Percentiles rank a stretch among this genome's conserved stretches.
These are phyloP conservation scores for Bombardia bombarda DNA, from an alignment of 495 filamentous ascomycete genomes.

Conservation along the genomic window DNA sequence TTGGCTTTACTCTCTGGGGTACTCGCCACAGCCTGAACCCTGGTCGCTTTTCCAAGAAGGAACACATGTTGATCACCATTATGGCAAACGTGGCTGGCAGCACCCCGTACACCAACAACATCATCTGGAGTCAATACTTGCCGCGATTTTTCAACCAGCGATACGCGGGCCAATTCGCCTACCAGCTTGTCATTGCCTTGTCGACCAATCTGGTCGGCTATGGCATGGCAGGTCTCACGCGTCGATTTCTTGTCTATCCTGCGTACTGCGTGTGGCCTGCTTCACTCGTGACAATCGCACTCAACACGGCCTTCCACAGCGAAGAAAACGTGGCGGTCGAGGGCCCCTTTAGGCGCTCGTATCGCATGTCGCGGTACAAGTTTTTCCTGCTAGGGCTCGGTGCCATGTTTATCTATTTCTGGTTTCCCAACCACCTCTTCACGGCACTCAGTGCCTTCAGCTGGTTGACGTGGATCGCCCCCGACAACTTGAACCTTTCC, in stretches of 20 bases:
- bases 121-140: slow-evolving; percentile 36
- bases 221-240: slow-evolving; percentile 41
- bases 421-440: slow-evolving; percentile 23
- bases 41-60: slow-evolving; percentile 40
- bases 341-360: slow-evolving; percentile 23
- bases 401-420: slow-evolving; percentile 22
- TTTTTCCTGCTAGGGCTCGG: slow-evolving; percentile 19
- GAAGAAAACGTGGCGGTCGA: slow-evolving; percentile 20
- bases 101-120: slow-evolving; percentile 27
- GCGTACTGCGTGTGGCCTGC: slow-evolving; percentile 34
- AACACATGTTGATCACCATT: slow-evolving; percentile 42
- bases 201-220: slow-evolving; percentile 42
- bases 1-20: slow-evolving; percentile 28
- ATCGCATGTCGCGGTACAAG: slow-evolving; percentile 23
- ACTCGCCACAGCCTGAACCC: slow-evolving; percentile 34
- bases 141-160: slow-evolving; percentile 28
- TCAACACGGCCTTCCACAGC: slow-evolving; percentile 30
- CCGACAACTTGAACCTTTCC: slow-evolving; percentile 24
- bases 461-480: slow-evolving; percentile 27
- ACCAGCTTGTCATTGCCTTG: slow-evolving; percentile 33
- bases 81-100: slow-evolving; percentile 27
- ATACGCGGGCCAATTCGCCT: slow-evolving; percentile 24
- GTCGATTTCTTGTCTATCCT: slow-evolving; percentile 47
- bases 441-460: slow-evolving; percentile 16
- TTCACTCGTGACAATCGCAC: slow-evolving; percentile 30